A percentile compares a stretch with the other conserved stretches of the same genome.
Evolutionary conservation across 768 basidiomycete species (phyloP).

Genomic region (Rhizopogon rudus): DNA sequence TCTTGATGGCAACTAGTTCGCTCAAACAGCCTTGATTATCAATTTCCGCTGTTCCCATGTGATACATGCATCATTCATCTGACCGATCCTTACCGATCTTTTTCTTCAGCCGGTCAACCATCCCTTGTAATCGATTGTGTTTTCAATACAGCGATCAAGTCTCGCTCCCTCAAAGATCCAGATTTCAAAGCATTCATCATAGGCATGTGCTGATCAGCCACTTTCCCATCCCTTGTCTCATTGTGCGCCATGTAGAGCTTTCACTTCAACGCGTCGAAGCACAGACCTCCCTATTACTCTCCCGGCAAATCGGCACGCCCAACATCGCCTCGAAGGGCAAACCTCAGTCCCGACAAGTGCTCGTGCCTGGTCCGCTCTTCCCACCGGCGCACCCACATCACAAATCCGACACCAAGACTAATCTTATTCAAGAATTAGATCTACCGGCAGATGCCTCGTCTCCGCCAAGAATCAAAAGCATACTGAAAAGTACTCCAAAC

Average conservation of each 20-base stretch:
- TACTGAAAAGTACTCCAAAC: slow-evolving; percentile 31
- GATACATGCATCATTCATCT: background rate
- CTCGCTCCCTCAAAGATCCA: slow-evolving; percentile 52
- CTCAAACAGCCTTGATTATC: slow-evolving; percentile 2
- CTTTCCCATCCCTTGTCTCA: slow-evolving; percentile 10
- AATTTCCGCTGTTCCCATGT: slow-evolving; percentile 10
- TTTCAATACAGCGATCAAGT: slow-evolving; percentile 54
- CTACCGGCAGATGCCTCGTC: slow-evolving; percentile 36
- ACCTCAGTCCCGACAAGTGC: slow-evolving; percentile 50
- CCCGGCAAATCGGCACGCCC: slow-evolving; percentile 65
- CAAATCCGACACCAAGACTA: slow-evolving; percentile 1
- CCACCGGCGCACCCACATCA: slow-evolving; percentile 18
- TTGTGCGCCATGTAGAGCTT: slow-evolving; percentile 42
- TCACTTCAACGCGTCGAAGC: slow-evolving; percentile 64
- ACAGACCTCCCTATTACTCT: slow-evolving; percentile 53
- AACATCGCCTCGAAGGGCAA: slow-evolving; percentile 79
- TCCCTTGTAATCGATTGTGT: slow-evolving; percentile 73
- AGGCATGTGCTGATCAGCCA: slow-evolving; percentile 37
- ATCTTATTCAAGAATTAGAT: slow-evolving; percentile 28
- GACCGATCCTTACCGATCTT: background rate
- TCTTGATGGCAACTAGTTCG: background rate
- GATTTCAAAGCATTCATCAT: slow-evolving; percentile 67
- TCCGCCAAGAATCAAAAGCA: slow-evolving; percentile 32
- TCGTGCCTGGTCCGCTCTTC: slow-evolving; percentile 45
- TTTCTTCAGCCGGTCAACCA: slow-evolving; percentile 54